Base-by-base conservation (phyloP, 83 land plant genomes). In the Picea abies region DNA sequence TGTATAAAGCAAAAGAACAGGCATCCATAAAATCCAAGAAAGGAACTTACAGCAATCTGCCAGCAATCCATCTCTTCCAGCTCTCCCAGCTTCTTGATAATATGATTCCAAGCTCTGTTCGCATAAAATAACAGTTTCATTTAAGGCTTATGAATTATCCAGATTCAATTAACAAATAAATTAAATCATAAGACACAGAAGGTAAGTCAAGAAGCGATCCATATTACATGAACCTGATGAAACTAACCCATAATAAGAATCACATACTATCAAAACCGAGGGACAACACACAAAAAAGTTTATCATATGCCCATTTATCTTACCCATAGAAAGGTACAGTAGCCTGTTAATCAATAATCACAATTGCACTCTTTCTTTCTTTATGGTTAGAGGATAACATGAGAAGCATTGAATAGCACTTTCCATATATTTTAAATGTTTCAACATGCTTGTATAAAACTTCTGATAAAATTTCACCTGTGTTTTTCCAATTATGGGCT, bases 31-130 rank as follows among this genome's bases (percentile, higher is more conserved):
- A 19, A 37, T 6, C 37, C 4, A 32, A 37, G 37, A 79, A 79
- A 44, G 12, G 23, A 17, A 85, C 90, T 79, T 82, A 94, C 96
- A 76, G 69, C 95, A 93, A 78, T 93, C 85, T 67, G 96, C 89
- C 39, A 86, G 76, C 77, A 89, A 86, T 5, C 95, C 96, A 94
- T 94, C 96, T 86, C 96, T 83, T 73, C 96, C 96, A 76, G 93
- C 94, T 80, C 96, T 89, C 41, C 96, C 96, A 63, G 94, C 94
- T 89, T 94, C 96, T 82, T 94, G 96, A 73, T 94, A 94, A 82
- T 94, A 94, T 25, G 96, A 93, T 82, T 94, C 96, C 85, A 94
- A 82, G 69, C 96, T 94, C 92, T 95, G 75, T 66, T 25, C 71
- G 12, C 63, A 63, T n/a, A 63, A 8, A 63, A 32, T 39, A 10